Percentiles rank a stretch among this genome's conserved stretches.
phyloP scores from a whole-genome alignment of 176 grass and related monocot genomes.

The Aegilops tauschii region DNA sequence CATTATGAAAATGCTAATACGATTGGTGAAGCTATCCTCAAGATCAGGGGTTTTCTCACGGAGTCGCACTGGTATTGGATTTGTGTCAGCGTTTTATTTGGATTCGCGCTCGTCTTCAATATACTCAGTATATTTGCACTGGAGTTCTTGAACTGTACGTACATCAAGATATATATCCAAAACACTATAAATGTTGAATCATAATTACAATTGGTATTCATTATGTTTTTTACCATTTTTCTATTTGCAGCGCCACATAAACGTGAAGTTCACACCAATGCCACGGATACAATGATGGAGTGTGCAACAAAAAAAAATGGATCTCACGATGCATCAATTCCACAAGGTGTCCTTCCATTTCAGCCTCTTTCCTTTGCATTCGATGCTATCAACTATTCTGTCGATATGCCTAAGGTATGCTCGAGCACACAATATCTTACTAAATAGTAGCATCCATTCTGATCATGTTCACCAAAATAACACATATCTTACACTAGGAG shows the following conservation, averaged over 20 bases:
- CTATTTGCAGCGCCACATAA: constrained; percentile 55
- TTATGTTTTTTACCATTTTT: background rate
- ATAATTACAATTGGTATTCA: background rate
- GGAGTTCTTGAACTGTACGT: constrained; percentile 53
- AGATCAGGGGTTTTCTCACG: constrained; percentile 47
- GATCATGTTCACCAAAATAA: constrained; percentile 10
- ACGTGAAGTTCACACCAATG: constrained; percentile 17
- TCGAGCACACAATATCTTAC: background rate
- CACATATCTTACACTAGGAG: constrained; percentile 39
- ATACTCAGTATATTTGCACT: constrained; percentile 60
- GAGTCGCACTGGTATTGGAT: constrained; percentile 82
- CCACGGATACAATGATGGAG: constrained; percentile 16
- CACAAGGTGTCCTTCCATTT: constrained; percentile 47
- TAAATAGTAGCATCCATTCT: constrained; percentile 5
- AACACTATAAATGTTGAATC: background rate
- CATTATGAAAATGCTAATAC: constrained; percentile 39
- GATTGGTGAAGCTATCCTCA: constrained; percentile 57
- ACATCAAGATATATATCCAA: background rate
- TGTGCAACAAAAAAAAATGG: background rate
- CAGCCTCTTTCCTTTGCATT: constrained; percentile 68
- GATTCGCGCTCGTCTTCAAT: constrained; percentile 57
- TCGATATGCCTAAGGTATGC: constrained; percentile 77
- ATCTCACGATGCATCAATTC: background rate
- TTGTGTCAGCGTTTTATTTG: constrained; percentile 46
- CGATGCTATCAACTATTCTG: constrained; percentile 72